Base-by-base conservation (phyloP, 2,329 filamentous ascomycete species). In the Elsinoe arachidis region DNA sequence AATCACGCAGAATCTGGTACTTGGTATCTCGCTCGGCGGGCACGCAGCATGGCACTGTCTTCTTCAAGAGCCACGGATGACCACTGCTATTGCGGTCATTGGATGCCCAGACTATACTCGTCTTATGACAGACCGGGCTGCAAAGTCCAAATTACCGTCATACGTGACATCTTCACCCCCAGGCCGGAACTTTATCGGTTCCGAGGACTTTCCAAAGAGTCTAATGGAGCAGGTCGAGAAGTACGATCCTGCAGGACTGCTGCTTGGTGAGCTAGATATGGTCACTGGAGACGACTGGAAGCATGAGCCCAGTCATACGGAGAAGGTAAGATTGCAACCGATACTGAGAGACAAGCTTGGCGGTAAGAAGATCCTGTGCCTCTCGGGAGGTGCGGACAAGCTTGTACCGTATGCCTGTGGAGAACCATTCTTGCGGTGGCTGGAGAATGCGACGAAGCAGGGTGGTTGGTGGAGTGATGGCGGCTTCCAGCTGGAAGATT, bases 91-190 rank as follows among this genome's bases (percentile, higher is more conserved):
- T 6, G 78, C 88, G 2, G 80, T 96, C 21, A 88, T 97, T 55
- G 93, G 92, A 1, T 96, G 90, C 70, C 90, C 91, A 0, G 92
- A 99, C 71, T 96, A 88, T 65, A 82, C 85, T 61, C 78, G 87
- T 69, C 75, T 97, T 14, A 87, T 97, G 83, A 78, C 76, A 7
- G 85, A 92, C 64, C 88, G 93, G 10, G 92, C 92, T 0, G 76
- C 81, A 4, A 76, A 85, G 37, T 86, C 86, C 0, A 88, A 85
- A 65, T 74, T 87, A 10, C 62, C 77, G 12, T 80, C 82, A 0
- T 89, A 80, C 72, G 80, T 78, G 0, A 69, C 75, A 1, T 76
- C 78, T 11, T 74, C 80, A 14, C 76, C 78, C 0, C 76, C 78
- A 0, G 85, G 84, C 0, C 70, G 75, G 0, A 72, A 78, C 0